phyloP scores from a whole-genome alignment of 768 basidiomycete genomes.

The Podaxis rugospora region DNA sequence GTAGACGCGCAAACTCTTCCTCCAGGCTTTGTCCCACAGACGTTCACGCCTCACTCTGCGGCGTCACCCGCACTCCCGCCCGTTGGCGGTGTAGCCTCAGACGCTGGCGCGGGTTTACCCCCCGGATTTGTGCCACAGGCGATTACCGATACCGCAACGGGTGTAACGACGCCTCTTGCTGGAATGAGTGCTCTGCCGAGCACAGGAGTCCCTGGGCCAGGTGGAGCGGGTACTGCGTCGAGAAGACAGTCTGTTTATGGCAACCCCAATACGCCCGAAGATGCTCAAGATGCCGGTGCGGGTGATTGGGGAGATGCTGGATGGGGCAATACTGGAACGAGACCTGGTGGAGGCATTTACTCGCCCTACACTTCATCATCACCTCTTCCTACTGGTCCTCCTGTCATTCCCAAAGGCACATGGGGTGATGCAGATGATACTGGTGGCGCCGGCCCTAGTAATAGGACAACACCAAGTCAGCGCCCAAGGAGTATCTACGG shows the following conservation, averaged over 20 bases:
- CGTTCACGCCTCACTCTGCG: background rate
- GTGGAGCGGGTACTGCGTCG: background rate
- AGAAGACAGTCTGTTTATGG: conserved; percentile 7
- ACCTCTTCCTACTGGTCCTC: background rate
- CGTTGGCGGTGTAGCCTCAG: background rate
- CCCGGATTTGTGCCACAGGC: conserved; percentile 3
- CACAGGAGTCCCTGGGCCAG: background rate
- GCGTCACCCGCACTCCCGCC: background rate
- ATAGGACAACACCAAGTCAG: background rate
- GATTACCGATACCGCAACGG: conserved; percentile 4
- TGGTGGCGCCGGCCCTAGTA: background rate
- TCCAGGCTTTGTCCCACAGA: background rate
- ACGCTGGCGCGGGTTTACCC: background rate
- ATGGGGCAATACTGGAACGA: background rate
- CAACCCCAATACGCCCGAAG: background rate
- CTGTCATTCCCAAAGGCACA: background rate
- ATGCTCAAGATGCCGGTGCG: background rate
- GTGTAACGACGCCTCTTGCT: conserved; percentile 1
- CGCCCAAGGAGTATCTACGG: conserved; percentile 7
- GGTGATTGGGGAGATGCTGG: background rate
- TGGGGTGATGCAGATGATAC: background rate
- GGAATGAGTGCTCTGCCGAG: background rate
- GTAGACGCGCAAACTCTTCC: background rate
- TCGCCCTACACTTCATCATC: background rate
- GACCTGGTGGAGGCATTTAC: background rate